Percentiles rank a stretch among this genome's conserved stretches.
These are phyloP conservation scores for Brassica nigra DNA, from an alignment of 345 rosid genomes.

Conservation along the genomic window DNA sequence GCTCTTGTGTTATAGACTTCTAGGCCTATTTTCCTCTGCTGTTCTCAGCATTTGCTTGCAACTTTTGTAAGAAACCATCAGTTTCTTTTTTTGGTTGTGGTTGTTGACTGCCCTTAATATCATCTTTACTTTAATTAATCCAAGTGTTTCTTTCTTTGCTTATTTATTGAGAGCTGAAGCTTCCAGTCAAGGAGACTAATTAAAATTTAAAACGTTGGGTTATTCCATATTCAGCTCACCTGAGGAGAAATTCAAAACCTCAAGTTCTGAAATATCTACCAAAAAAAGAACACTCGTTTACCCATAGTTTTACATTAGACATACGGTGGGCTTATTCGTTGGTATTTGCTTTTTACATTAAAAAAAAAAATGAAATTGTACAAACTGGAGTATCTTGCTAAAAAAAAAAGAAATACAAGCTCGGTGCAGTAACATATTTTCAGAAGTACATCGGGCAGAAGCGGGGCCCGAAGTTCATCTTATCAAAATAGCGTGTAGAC, in stretches of 20 bases:
- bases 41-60: constrained; percentile 23
- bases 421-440: not conserved
- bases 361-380: not conserved
- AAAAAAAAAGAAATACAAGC: not conserved
- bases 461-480: not conserved
- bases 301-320: not conserved
- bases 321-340: not conserved
- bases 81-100: not conserved
- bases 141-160: not conserved
- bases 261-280: not conserved
- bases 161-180: not conserved
- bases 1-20: not conserved
- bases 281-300: not conserved
- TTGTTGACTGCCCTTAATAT: not conserved
- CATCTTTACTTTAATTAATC: not conserved
- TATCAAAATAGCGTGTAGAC: not conserved
- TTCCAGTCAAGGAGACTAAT: not conserved
- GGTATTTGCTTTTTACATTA: not conserved
- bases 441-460: not conserved
- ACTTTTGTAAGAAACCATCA: constrained; percentile 21
- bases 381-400: not conserved
- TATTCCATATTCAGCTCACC: not conserved
- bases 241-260: not conserved
- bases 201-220: too few species aligned
- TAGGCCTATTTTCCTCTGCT: not conserved